These are phyloP conservation scores for Aspergillaceae sp. DNA, from an alignment of 2,329 filamentous ascomycete genomes.

Conservation along the genomic window DNA sequence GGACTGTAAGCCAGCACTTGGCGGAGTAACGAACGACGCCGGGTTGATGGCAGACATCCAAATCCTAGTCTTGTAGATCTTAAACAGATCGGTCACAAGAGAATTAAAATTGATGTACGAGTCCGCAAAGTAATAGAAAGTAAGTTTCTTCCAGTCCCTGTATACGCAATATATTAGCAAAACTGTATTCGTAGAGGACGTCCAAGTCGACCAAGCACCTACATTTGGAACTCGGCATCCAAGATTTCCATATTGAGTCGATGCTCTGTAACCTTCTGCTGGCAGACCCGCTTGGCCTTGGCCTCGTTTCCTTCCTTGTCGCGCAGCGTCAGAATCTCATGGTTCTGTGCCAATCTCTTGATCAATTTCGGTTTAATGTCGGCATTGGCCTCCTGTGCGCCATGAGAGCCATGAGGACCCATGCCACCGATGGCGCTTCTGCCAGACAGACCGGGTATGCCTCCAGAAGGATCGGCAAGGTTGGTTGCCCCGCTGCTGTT, in stretches of 20 bases:
- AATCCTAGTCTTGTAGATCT: constrained; percentile 97
- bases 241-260: constrained; percentile 96
- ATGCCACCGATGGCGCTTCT: constrained; percentile 68
- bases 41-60: constrained; percentile 99
- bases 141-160: constrained; percentile 98
- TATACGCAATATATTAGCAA: constrained; percentile 8
- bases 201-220: constrained; percentile 34
- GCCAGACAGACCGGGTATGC: constrained; percentile 55
- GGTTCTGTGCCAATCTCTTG: constrained; percentile 82
- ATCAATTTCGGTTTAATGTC: constrained; percentile 95
- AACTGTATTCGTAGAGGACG: neutral
- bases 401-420: constrained; percentile 65
- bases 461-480: constrained; percentile 40
- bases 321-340: constrained; percentile 79
- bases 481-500: constrained; percentile 41
- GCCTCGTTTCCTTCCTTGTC: constrained; percentile 98
- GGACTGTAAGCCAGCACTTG: constrained; percentile 61
- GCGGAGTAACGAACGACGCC: constrained; percentile 74
- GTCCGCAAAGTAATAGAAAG: constrained; percentile 98
- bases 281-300: constrained; percentile 92
- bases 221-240: constrained; percentile 98
- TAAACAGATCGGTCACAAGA: constrained; percentile 93
- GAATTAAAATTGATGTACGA: constrained; percentile 99
- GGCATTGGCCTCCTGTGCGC: constrained; percentile 60
- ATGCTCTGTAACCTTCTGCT: constrained; percentile 93